Conservation (phyloP, 805 yeast species). For the Nakazawaea laoshanensis region DNA sequence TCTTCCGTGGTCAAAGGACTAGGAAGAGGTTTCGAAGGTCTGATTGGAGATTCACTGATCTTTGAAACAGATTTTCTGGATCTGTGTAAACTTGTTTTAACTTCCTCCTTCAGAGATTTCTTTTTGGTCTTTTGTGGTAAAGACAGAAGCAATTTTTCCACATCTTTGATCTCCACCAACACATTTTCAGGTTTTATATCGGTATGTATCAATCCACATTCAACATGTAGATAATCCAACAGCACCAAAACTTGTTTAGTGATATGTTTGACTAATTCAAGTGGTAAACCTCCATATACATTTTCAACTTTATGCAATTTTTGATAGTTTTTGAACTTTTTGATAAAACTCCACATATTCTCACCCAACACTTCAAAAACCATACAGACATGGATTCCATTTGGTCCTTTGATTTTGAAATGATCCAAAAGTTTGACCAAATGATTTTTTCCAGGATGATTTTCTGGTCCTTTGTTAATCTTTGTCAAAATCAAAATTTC, state of each 20-base stretch:
- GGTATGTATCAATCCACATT: slow-evolving; percentile 63
- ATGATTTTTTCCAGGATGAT: slow-evolving; percentile 43
- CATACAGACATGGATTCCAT: slow-evolving; percentile 60
- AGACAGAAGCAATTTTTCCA: slow-evolving; percentile 42
- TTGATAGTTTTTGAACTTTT: slow-evolving; percentile 35
- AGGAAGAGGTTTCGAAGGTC: slow-evolving; percentile 40
- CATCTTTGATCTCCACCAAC: slow-evolving; percentile 44
- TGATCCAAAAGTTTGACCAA: slow-evolving; percentile 47
- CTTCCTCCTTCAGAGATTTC: too few relatives aligned
- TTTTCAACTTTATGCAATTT: slow-evolving; percentile 23
- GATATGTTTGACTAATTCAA: slow-evolving; percentile 45
- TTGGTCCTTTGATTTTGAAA: slow-evolving; percentile 49
- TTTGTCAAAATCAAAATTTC: slow-evolving; percentile 44
- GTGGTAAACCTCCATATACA: slow-evolving; percentile 45
- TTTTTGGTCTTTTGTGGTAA: too few relatives aligned
- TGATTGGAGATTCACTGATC: slow-evolving; percentile 22
- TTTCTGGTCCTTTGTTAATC: slow-evolving; percentile 19
- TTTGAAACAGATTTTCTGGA: slow-evolving; percentile 12
- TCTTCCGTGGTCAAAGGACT: slow-evolving; percentile 28
- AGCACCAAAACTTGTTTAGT: slow-evolving; percentile 47
- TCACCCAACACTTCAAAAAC: slow-evolving; percentile 61
- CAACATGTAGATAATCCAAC: slow-evolving; percentile 47
- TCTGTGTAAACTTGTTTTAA: slow-evolving; percentile 13
- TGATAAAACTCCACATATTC: slow-evolving; percentile 41
- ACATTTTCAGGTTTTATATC: slow-evolving; percentile 74